Evolutionary conservation across 2,329 filamentous ascomycete species (phyloP).

Genomic region (Ceratocystis albifundus): DNA sequence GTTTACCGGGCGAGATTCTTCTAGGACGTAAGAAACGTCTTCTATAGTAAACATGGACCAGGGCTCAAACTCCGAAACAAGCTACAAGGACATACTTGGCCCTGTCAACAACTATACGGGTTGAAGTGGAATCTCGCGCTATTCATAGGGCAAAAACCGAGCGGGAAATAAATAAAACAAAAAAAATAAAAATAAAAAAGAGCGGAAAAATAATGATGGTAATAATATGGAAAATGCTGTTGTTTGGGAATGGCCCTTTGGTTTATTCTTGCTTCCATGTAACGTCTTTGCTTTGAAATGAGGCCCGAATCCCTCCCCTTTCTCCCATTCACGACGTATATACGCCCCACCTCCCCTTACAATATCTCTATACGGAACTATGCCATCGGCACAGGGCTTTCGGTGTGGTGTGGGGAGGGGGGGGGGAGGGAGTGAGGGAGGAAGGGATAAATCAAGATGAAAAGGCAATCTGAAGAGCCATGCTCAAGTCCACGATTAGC

Average conservation of each 20-base stretch:
- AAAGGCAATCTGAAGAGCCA: neutral
- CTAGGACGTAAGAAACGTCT: neutral
- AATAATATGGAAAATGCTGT: neutral
- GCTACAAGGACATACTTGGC: neutral
- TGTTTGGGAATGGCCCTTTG: slow-evolving; percentile 1
- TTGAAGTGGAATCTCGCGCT: neutral
- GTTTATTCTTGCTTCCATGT: neutral
- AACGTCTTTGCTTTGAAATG: neutral
- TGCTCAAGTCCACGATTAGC: neutral
- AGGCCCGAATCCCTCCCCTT: neutral
- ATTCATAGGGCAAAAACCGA: neutral
- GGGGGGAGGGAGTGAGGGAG: no score
- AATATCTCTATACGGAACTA: neutral
- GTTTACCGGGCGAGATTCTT: slow-evolving; percentile 1
- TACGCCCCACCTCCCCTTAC: neutral
- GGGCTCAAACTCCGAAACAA: slow-evolving; percentile 11
- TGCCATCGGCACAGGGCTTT: neutral
- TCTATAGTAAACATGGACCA: neutral
- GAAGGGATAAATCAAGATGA: neutral
- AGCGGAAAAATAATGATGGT: no score
- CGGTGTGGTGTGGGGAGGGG: neutral
- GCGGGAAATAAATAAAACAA: neutral
- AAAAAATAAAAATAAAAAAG: neutral
- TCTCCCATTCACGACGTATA: neutral
- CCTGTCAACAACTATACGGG: neutral